Base-by-base conservation (phyloP, 192 early-diverging fungal genomes). In the Entomortierella beljakovae region DNA sequence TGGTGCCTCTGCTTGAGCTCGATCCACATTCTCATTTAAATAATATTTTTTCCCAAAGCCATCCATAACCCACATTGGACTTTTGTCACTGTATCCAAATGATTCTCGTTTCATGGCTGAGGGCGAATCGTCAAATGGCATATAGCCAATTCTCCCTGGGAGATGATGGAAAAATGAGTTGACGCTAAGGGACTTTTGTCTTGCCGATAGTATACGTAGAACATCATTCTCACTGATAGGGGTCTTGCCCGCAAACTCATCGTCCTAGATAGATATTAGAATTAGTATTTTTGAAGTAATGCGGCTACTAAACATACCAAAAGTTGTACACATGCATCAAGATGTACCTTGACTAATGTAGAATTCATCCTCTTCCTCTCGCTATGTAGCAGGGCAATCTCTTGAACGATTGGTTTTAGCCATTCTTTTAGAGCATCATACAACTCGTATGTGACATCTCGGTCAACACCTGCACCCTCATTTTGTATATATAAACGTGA, bases 371-470 rank as follows among this genome's bases (percentile, higher is more conserved):
- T 57, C 22, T 76, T 51, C 23, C 65, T 64, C 35, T 76, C 72
- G 33, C 61, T 49, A 22, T 76, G 64, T 33, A 76, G 15, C 2
- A 43, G 43, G 20, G 46, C 51, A 50, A 76, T 13, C 13, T 76
- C 72, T 26, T 68, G 40, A 43, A 76, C 18, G 8, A 76, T 18
- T 15, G 64, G 43, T 0, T 51, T 68, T 6, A 76, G 64, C 72
- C 72, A 76, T 16, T 35, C 46, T 29, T 68, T 68, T 25, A 76
- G 65, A 33, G 64, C 46, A 23, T 76, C 72, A 46, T 62, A 68
- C n/a, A 76, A 16, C 9, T 22, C 28, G 6, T 18, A 6, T 0
- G 53, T 52, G 22, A 68, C 51, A 7, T 76, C 64, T 6, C 72
- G 51, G 11, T 74, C 71, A n/a, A 74, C 60, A 6, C 63, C 38